phyloP scores from a whole-genome alignment of 2,329 filamentous ascomycete species.

The Acephala macrosclerotiorum region DNA sequence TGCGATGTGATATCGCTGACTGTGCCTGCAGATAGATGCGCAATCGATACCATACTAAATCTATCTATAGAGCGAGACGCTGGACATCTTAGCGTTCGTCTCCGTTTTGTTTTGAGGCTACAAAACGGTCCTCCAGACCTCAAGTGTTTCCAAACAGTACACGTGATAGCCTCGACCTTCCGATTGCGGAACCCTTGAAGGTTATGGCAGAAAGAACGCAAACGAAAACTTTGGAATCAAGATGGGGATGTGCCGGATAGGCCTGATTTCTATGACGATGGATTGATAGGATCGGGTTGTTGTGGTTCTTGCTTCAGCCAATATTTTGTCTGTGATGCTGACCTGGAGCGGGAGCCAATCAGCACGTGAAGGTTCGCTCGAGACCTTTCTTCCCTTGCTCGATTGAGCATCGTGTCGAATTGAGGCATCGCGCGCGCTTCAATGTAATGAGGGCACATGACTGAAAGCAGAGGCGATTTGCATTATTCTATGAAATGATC shows the following conservation, averaged over 20 bases:
- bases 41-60: background rate
- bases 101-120: conserved; percentile 1
- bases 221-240: background rate
- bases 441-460: conserved; percentile 1
- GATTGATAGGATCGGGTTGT: background rate
- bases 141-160: background rate
- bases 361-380: background rate
- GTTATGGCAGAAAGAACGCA: background rate
- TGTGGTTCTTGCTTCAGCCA: background rate
- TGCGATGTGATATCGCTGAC: background rate
- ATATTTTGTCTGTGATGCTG: conserved; percentile 9
- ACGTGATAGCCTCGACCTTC: background rate
- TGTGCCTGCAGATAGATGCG: background rate
- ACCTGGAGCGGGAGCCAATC: background rate
- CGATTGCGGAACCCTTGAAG: background rate
- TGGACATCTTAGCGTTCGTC: background rate
- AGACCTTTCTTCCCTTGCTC: no score
- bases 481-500: conserved; percentile 3
- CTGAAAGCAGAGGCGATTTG: background rate
- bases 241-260: background rate
- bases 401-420: no score
- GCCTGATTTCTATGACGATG: background rate
- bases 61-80: conserved; percentile 1
- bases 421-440: conserved; percentile 9
- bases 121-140: conserved; percentile 2